These are phyloP conservation scores for Aspergillus hiratsukae DNA, from an alignment of 2,329 filamentous ascomycete species.

Conservation along the genomic window DNA sequence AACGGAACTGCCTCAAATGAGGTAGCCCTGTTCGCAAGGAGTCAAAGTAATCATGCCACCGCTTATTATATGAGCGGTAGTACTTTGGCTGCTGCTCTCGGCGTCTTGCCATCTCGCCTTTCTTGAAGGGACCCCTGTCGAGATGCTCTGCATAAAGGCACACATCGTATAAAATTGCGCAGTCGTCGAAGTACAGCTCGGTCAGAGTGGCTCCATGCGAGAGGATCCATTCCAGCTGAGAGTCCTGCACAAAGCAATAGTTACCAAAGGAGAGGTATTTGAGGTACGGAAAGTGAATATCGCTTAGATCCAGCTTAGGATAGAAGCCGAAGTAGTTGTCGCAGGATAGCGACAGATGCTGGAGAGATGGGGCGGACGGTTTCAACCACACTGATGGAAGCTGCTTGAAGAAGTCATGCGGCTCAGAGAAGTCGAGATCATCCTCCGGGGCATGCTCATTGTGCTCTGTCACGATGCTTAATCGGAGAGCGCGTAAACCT, in stretches of 20 bases:
- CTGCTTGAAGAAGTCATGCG: neutral
- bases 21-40: slow-evolving; percentile 13
- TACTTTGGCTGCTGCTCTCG: neutral
- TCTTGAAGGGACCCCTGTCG: slow-evolving; percentile 35
- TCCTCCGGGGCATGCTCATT: neutral
- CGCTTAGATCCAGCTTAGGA: slow-evolving; percentile 35
- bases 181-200: slow-evolving; percentile 43
- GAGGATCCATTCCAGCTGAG: slow-evolving; percentile 46
- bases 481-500: neutral
- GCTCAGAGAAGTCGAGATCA: neutral
- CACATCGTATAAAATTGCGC: slow-evolving; percentile 30
- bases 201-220: slow-evolving; percentile 36
- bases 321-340: slow-evolving; percentile 39
- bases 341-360: slow-evolving; percentile 39
- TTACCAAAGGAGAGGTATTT: slow-evolving; percentile 39
- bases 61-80: slow-evolving; percentile 8
- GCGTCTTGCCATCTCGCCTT: neutral
- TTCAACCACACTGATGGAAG: slow-evolving; percentile 6
- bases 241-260: slow-evolving; percentile 42
- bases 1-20: slow-evolving; percentile 11
- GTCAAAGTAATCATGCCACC: slow-evolving; percentile 20
- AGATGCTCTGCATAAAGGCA: slow-evolving; percentile 16
- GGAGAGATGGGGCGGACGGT: slow-evolving; percentile 12
- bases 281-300: slow-evolving; percentile 36
- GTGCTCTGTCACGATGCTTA: neutral